These are phyloP conservation scores for Eucalyptus tenuipes DNA, from an alignment of 345 rosid genomes.

Conservation along the genomic window DNA sequence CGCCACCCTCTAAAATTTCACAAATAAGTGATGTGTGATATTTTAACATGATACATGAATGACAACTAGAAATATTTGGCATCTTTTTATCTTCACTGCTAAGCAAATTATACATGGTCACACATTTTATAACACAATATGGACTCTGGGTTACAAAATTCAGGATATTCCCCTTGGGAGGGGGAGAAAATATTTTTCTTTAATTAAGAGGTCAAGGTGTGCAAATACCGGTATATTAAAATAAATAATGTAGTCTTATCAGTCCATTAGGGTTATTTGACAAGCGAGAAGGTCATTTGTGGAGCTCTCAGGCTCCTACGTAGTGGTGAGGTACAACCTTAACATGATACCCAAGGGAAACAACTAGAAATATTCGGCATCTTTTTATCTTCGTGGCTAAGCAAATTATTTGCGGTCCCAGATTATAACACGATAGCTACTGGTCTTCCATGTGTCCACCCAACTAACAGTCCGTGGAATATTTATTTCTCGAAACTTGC, in stretches of 20 bases:
- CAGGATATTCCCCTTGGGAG: no score
- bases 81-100: no score
- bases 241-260: rapidly evolving
- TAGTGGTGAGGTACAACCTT: no score
- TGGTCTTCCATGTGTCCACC: not conserved
- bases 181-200: no score
- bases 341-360: not conserved
- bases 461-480: not conserved
- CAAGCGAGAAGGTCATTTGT: no score
- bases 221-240: rapidly evolving
- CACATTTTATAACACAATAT: no score
- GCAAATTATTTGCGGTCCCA: not conserved
- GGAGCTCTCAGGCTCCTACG: no score
- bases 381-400: not conserved
- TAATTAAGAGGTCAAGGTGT: no score
- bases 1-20: not conserved
- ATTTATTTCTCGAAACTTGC: not conserved
- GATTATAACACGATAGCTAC: not conserved
- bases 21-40: not conserved
- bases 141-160: no score
- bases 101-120: no score
- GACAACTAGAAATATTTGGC: not conserved
- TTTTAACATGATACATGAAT: not conserved
- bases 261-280: no score
- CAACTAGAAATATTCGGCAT: not conserved